Base-by-base conservation (phyloP, 495 filamentous ascomycete genomes). In the Penicillium crystallinum region DNA sequence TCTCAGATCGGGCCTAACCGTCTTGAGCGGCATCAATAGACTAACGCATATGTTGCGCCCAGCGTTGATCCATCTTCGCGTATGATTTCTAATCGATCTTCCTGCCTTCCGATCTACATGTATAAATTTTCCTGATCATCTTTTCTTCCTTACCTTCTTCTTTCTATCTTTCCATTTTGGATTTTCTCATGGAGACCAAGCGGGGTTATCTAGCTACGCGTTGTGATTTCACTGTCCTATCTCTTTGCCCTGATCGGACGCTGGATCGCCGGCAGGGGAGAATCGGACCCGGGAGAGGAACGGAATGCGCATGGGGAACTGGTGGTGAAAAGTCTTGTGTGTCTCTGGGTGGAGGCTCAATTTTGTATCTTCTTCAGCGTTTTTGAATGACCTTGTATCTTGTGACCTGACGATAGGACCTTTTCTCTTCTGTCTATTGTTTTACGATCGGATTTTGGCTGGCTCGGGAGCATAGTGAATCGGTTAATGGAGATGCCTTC, bases 211-310 rank as follows among this genome's bases (percentile, higher is more conserved):
- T 70, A 61, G 60, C 63, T 69, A 69, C 61, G 61, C 58, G 62
- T 57, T 54, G 55, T 57, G 62, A 57, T 66, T 63, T 58, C 61
- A 64, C 45, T 33, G 45, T 41, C 31, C 38, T 41, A 22, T 61
- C 59, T 61, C 52, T 54, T 45, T 52, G 57, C 57, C 63, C 63
- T 60, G 58, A 49, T 64, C 65, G 64, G 69, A 74, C 73, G 73
- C 73, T 77, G 73, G 73, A 72, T 71, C 72, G 73, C 69, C 67
- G 69, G 56, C 57, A 57, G 59, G 63, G 55, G 56, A 55, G 54
- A 57, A 61, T 51, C 46, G 50, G 49, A 54, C 37, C 19, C 33
- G 40, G 56, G 30, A 29, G 51, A 47, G 14, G 29, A 38, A 29
- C 35, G 33, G 33, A 23, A 38, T 56, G 3, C 9, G 23, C 45